phyloP scores from a whole-genome alignment of 176 grass and related monocot genomes.

The Cocos nucifera region DNA sequence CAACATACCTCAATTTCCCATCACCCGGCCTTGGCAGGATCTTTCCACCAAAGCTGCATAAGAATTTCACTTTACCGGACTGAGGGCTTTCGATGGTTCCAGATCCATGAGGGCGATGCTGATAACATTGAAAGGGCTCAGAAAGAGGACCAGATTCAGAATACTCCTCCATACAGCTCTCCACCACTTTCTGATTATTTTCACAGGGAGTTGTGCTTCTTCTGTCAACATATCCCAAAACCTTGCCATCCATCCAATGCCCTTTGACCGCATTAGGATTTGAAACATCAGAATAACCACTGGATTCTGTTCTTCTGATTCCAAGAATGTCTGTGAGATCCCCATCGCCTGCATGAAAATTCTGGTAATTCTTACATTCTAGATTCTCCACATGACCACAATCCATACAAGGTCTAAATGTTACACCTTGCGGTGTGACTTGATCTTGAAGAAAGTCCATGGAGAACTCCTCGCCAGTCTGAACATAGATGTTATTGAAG shows the following conservation, averaged over 20 bases:
- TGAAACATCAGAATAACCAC: slow-evolving; percentile 28
- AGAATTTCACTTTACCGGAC: slow-evolving; percentile 61
- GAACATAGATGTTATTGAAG: neutral
- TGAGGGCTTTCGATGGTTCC: slow-evolving; percentile 34
- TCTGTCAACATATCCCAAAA: neutral
- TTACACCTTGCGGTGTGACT: neutral
- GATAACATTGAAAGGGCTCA: slow-evolving; percentile 11
- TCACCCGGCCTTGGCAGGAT: slow-evolving; percentile 85
- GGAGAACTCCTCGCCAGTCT: slow-evolving; percentile 9
- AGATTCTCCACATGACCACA: neutral
- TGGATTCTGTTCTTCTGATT: slow-evolving; percentile 32
- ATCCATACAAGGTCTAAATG: slow-evolving; percentile 1
- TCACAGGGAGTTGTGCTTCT: slow-evolving; percentile 14
- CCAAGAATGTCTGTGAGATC: slow-evolving; percentile 43
- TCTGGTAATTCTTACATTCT: slow-evolving; percentile 12
- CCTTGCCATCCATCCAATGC: slow-evolving; percentile 27
- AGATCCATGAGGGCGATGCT: slow-evolving; percentile 26
- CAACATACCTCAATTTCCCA: slow-evolving; percentile 76
- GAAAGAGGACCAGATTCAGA: slow-evolving; percentile 20
- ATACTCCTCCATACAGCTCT: slow-evolving; percentile 26
- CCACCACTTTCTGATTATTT: slow-evolving; percentile 22
- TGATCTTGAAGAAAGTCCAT: slow-evolving; percentile 15
- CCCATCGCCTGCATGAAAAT: slow-evolving; percentile 26
- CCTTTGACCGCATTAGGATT: slow-evolving; percentile 28
- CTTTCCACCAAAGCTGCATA: slow-evolving; percentile 96